Base-by-base conservation (phyloP, 768 basidiomycete genomes). In the Podaxis rugospora region DNA sequence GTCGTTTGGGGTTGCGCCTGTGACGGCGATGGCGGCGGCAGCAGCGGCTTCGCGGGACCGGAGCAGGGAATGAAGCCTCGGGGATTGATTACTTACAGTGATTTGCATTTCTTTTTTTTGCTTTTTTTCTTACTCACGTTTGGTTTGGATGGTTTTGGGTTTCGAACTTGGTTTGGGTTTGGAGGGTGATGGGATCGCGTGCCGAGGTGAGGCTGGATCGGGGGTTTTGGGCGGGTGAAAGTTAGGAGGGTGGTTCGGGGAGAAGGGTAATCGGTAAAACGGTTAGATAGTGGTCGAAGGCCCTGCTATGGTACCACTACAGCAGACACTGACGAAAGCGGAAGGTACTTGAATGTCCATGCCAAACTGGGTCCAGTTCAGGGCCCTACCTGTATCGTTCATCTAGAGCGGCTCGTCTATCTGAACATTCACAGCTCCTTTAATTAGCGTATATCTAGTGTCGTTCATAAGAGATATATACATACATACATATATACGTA, bases 1-100 rank as follows among this genome's bases (percentile, higher is more conserved):
- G 27, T 76, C 78, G 0, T 88, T 90, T 63, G 76, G 73, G 35
- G 77, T 84, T 65, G 80, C 83, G 14, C 76, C 80, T 11, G 25
- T 32, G 25, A 50, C 28, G 14, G 40, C 36, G 32, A 21, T 49
- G 14, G 27, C 28, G 13, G 40, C 36, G 1, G 21, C 21, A 21
- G 23, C 23, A 18, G 36, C 49, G 14, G 28, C 54, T 23, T 35
- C 51, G 21, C 23, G 25, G 25, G 49, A 18, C 18, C 21, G 39
- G 25, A 32, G 21, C 21, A 57, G 42, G 25, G 55, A 36, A 23
- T 46, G 40, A 32, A 40, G 21, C 4, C 25, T 39, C 21, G 23
- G 32, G 32, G 32, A 6, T 16, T 16, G 16, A 7, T 2, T 44
- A 7, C 16, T 44, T 44, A 18, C n/a, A 18, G 7, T 5, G 9